A percentile compares a stretch with the other conserved stretches of the same genome.
Evolutionary conservation across 352 stramenopile species (phyloP).

Genomic region (Blastocystis sp.): DNA sequence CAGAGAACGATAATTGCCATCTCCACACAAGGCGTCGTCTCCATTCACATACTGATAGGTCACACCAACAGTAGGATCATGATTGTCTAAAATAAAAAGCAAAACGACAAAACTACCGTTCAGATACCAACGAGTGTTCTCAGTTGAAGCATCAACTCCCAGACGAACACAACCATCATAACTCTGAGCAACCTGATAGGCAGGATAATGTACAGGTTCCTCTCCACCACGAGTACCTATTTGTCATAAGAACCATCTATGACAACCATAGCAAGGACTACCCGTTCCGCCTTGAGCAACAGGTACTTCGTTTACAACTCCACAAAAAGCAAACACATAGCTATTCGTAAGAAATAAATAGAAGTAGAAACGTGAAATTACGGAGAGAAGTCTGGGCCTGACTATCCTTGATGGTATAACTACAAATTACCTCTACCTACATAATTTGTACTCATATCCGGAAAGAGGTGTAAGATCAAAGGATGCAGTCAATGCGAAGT

Average conservation of each 20-base stretch:
- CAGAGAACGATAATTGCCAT: background rate
- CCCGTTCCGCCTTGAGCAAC: background rate
- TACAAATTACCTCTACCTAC: background rate
- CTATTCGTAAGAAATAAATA: background rate
- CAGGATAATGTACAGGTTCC: slow-evolving; percentile 48
- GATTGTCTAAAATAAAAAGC: slow-evolving; percentile 1
- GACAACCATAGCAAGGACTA: slow-evolving; percentile 23
- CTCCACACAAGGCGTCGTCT: background rate
- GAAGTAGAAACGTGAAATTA: slow-evolving; percentile 28
- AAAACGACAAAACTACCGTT: background rate
- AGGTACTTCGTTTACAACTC: slow-evolving; percentile 34
- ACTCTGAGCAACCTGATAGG: slow-evolving; percentile 28
- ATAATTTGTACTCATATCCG: background rate
- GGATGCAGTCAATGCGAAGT: slow-evolving; percentile 11
- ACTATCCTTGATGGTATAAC: slow-evolving; percentile 24
- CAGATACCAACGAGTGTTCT: slow-evolving; percentile 45
- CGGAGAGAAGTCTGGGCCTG: background rate
- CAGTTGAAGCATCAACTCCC: background rate
- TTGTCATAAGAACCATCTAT: background rate
- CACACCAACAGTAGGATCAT: slow-evolving; percentile 50
- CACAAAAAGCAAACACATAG: slow-evolving; percentile 55
- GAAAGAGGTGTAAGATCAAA: slow-evolving; percentile 55
- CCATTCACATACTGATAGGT: slow-evolving; percentile 56
- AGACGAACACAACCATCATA: slow-evolving; percentile 18
- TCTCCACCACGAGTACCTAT: background rate